phyloP scores from a whole-genome alignment of 805 yeast genomes.

The Komagataella populi region DNA sequence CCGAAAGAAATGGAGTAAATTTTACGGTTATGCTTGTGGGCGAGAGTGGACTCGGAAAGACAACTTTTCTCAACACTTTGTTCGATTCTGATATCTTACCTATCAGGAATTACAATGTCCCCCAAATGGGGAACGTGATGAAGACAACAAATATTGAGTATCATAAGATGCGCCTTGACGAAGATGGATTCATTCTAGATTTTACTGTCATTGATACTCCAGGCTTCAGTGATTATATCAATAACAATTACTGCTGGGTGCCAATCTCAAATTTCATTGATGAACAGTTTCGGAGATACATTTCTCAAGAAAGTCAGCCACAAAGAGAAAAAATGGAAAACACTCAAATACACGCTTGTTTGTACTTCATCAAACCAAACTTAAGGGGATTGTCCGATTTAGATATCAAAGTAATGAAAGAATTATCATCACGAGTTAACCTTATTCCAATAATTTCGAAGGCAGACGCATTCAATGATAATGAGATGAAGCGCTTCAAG shows the following conservation, averaged over 20 bases:
- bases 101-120: constrained; percentile 20
- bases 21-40: constrained; percentile 82
- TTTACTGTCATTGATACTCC: constrained; percentile 60
- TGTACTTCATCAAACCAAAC: constrained; percentile 69
- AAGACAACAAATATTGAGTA: constrained; percentile 17
- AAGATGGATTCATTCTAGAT: constrained; percentile 42
- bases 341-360: constrained; percentile 68
- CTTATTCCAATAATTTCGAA: constrained; percentile 74
- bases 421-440: constrained; percentile 58
- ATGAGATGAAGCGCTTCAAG: constrained; percentile 44
- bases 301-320: constrained; percentile 73
- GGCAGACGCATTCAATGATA: constrained; percentile 57
- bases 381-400: constrained; percentile 46
- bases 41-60: constrained; percentile 68
- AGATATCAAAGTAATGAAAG: constrained; percentile 64
- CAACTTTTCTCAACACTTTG: constrained; percentile 70
- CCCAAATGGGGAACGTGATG: constrained; percentile 6
- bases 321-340: constrained; percentile 40
- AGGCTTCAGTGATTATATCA: constrained; percentile 60
- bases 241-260: constrained; percentile 54
- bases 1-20: constrained; percentile 38
- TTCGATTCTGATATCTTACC: constrained; percentile 36
- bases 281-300: constrained; percentile 55
- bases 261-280: constrained; percentile 66
- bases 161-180: constrained; percentile 39